A percentile compares a stretch with the other conserved stretches of the same genome.
Evolutionary conservation across 2,329 filamentous ascomycete species (phyloP).

Genomic region (Ophiostoma australiae): DNA sequence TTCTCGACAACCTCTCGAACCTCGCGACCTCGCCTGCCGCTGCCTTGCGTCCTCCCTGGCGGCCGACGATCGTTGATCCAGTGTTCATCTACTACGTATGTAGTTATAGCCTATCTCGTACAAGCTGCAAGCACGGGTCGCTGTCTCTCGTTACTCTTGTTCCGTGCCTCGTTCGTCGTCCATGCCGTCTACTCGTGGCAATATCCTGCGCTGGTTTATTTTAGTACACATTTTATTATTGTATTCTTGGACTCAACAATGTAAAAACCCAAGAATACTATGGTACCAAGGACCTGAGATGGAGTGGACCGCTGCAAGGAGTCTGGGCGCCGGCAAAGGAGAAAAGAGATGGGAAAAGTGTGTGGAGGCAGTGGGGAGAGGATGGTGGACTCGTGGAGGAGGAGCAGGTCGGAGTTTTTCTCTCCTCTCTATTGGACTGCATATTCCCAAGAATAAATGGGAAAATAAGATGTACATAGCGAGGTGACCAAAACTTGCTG

Average conservation of each 20-base stretch:
- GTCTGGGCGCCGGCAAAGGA: constrained; percentile 1
- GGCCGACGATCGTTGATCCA: not conserved
- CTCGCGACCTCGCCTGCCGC: not conserved
- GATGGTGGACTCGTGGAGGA: not conserved
- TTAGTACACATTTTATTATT: not conserved
- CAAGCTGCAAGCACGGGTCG: not conserved
- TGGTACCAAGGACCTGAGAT: not conserved
- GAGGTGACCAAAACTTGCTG: not conserved
- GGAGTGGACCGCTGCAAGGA: constrained; percentile 3
- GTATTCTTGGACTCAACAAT: not conserved
- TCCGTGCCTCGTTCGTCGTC: not conserved
- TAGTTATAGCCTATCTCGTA: not conserved
- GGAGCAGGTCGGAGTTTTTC: not conserved
- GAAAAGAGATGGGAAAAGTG: not conserved
- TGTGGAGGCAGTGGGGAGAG: not conserved
- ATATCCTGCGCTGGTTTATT: not conserved
- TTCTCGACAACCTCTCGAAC: not conserved
- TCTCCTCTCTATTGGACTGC: not conserved
- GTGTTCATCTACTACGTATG: not conserved
- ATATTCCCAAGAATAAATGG: not conserved
- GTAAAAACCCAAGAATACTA: not conserved
- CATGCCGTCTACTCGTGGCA: constrained; percentile 10
- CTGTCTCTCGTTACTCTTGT: not conserved
- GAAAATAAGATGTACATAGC: not conserved
- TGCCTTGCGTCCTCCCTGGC: constrained; percentile 9